A percentile compares a stretch with the other conserved stretches of the same genome.
These are phyloP conservation scores for Calocybe cyanea DNA, from an alignment of 768 basidiomycete genomes.

Conservation along the genomic window DNA sequence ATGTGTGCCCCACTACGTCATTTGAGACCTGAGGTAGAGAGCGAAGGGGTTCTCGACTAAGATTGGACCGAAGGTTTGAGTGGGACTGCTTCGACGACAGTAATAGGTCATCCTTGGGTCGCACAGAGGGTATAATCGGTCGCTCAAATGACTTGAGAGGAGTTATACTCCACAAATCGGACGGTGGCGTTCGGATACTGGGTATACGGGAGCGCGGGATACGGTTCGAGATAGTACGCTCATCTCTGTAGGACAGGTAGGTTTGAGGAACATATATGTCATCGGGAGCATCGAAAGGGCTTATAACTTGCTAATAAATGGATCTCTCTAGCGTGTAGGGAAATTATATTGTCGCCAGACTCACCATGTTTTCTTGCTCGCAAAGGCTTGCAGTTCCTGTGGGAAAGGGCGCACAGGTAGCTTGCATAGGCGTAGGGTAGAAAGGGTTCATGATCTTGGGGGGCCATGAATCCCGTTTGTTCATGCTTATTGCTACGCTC, in stretches of 20 bases:
- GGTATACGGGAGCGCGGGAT: slow-evolving; percentile 5
- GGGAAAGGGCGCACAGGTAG: not conserved
- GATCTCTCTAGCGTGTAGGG: not conserved
- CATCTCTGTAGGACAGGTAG: slow-evolving; percentile 1
- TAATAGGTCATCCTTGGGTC: not conserved
- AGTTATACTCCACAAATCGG: slow-evolving; percentile 8
- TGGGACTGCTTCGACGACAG: not conserved
- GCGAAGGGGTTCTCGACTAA: slow-evolving; percentile 3
- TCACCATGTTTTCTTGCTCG: slow-evolving; percentile 7
- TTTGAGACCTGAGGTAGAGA: slow-evolving; percentile 6
- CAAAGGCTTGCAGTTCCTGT: not conserved
- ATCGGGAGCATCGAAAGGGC: not conserved
- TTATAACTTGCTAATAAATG: slow-evolving; percentile 1
- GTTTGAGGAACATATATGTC: not conserved
- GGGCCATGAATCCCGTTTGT: slow-evolving; percentile 6
- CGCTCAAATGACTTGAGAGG: not conserved
- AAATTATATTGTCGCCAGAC: not conserved
- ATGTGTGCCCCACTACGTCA: slow-evolving; percentile 5
- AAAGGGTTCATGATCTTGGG: not conserved
- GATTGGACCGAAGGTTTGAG: not conserved
- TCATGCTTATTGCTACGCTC: slow-evolving; percentile 1
- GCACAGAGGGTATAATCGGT: not conserved
- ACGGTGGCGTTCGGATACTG: slow-evolving; percentile 13
- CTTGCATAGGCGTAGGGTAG: not conserved
- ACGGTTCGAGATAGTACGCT: slow-evolving; percentile 9